Percentiles rank a stretch among this genome's conserved stretches.
These are phyloP conservation scores for Schizophyllum commune DNA, from an alignment of 1,284 basidiomycete genomes.

Conservation along the genomic window DNA sequence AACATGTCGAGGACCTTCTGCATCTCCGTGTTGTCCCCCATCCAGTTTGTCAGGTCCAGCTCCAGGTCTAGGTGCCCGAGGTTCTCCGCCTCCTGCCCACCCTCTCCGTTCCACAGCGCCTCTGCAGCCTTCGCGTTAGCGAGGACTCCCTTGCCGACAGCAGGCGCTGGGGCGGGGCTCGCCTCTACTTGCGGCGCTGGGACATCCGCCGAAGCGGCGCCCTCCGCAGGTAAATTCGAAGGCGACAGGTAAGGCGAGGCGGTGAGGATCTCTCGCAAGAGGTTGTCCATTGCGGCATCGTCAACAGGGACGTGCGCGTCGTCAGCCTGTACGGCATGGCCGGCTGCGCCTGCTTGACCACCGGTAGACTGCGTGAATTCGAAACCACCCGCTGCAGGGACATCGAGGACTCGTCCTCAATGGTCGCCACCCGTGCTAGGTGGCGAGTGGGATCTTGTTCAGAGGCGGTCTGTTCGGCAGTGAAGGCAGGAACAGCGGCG, in stretches of 20 bases:
- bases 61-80: not conserved
- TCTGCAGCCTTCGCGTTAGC: not conserved
- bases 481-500: slow-evolving; percentile 16
- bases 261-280: slow-evolving; percentile 62
- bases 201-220: not conserved
- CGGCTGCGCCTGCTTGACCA: slow-evolving; percentile 1
- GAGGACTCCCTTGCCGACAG: not conserved
- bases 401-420: slow-evolving; percentile 49
- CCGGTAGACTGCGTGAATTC: slow-evolving; percentile 20
- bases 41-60: not conserved
- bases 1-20: no score
- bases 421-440: slow-evolving; percentile 90
- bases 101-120: not conserved
- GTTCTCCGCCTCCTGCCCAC: not conserved
- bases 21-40: not conserved
- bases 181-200: not conserved
- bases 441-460: slow-evolving; percentile 73
- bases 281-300: slow-evolving; percentile 53
- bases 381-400: slow-evolving; percentile 85
- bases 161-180: not conserved
- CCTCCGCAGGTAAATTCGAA: slow-evolving; percentile 22
- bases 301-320: slow-evolving; percentile 28
- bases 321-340: not conserved
- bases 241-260: slow-evolving; percentile 35
- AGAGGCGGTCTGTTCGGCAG: slow-evolving; percentile 20